phyloP scores from a whole-genome alignment of 495 filamentous ascomycete genomes.

The Penicillium odoratum region DNA sequence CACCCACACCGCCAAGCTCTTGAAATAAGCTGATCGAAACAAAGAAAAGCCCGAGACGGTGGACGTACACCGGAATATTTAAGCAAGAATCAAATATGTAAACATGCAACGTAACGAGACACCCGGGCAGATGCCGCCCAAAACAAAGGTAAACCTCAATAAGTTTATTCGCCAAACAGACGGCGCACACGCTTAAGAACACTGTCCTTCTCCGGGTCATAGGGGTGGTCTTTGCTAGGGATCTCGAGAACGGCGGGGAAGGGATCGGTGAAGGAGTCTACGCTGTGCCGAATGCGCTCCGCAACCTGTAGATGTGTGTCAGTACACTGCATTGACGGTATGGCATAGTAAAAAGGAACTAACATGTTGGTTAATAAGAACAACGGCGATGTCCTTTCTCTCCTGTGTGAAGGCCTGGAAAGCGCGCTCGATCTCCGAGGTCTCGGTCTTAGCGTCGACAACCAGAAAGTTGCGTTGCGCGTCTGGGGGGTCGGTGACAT shows the following conservation, averaged over 20 bases:
- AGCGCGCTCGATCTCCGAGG: constrained; percentile 79
- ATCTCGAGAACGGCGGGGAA: constrained; percentile 78
- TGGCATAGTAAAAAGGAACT: constrained; percentile 26
- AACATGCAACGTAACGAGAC: constrained; percentile 11
- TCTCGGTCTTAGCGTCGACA: constrained; percentile 91
- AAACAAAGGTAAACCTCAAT: background rate
- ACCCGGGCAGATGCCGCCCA: constrained; percentile 10
- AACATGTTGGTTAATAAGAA: constrained; percentile 98
- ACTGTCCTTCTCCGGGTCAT: constrained; percentile 98
- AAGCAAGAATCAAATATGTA: constrained; percentile 11
- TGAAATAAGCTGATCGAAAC: constrained; percentile 8
- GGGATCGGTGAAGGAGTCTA: constrained; percentile 54
- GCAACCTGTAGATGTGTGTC: constrained; percentile 62
- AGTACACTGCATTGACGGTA: background rate
- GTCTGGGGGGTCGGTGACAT: constrained; percentile 77
- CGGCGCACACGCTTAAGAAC: constrained; percentile 87
- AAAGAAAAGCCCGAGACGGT: background rate
- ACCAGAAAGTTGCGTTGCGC: constrained; percentile 96
- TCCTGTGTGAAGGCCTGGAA: constrained; percentile 87
- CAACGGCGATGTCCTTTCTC: constrained; percentile 92
- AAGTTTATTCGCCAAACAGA: constrained; percentile 80
- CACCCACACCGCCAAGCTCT: constrained; percentile 3
- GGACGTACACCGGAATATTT: constrained; percentile 9
- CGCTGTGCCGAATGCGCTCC: constrained; percentile 82
- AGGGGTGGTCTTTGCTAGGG: constrained; percentile 98